Base-by-base conservation (phyloP, 495 filamentous ascomycete species). In the Podospora pseudocomata region DNA sequence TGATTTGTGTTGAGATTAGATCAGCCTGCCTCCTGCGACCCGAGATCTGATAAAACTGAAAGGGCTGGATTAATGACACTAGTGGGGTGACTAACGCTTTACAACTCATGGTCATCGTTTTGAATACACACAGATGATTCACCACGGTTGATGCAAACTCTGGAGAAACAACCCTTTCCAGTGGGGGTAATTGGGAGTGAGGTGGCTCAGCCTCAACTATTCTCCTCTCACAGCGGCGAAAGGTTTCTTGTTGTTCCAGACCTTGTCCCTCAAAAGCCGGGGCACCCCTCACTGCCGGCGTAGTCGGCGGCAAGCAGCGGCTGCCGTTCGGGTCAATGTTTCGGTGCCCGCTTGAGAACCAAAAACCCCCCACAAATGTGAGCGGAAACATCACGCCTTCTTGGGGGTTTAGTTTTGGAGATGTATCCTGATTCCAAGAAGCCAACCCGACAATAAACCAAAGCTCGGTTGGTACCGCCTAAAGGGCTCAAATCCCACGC, bases 1-100 rank as follows among this genome's bases (percentile, higher is more conserved):
- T 57, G 32, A 58, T 61, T 55, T 56, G 44, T 66, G 70, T 67
- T 66, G 68, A 72, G 70, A 72, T 70, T 72, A 72, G 70, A 72
- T 70, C 62, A 39, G 9, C 9, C 39, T 9, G 39, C 39, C 39
- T 49, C 5, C 6, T 16, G 9, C 2, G 39, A 28, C 30, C 13
- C 20, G n/a, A 57, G 67, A 69, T 67, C 68, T 62, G 65, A 70
- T 70, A 68, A 59, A 23, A 32, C 30, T 32, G 39, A 49, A 49
- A 49, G 13, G 39, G 39, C 39, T 49, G 13, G 13, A 49, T 49
- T 49, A 13, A 49, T 11, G 2, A 49, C 39, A 13, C 39, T 49
- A 18, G 39, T 11, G 39, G 23, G 23, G 6, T 49, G 7, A 49
- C 9, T 49, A 49, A 49, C 13, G 2, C 2, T 9, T 13, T 49